A percentile compares a stretch with the other conserved stretches of the same genome.
Conservation (phyloP, 768 basidiomycete species). For the Asterophora lycoperdoides region DNA sequence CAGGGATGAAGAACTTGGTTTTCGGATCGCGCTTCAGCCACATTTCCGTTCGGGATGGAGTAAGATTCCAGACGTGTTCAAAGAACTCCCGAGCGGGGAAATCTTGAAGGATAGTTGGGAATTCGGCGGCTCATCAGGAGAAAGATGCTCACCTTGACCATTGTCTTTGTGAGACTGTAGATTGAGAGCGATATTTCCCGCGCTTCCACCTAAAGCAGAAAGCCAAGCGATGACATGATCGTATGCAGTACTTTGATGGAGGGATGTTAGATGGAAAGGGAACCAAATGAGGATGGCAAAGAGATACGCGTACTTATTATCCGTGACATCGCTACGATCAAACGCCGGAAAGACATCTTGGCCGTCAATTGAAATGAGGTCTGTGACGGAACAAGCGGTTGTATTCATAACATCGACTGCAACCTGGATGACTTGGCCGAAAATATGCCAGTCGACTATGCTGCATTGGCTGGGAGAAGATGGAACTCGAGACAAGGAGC, state of each 20-base stretch:
- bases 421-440: conserved; percentile 40
- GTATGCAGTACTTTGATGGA: conserved; percentile 35
- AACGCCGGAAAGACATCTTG: conserved; percentile 32
- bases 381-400: conserved; percentile 24
- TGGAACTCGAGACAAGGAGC: background rate
- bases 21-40: conserved; percentile 7
- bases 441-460: conserved; percentile 56
- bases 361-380: conserved; percentile 25
- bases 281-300: background rate
- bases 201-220: conserved; percentile 26
- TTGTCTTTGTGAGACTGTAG: conserved; percentile 42
- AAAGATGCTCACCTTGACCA: conserved; percentile 35
- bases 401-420: conserved; percentile 38
- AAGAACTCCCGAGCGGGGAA: conserved; percentile 48
- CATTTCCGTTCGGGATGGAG: conserved; percentile 26
- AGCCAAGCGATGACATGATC: conserved; percentile 40
- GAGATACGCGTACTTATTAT: conserved; percentile 9
- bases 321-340: conserved; percentile 17
- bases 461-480: conserved; percentile 4
- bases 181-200: conserved; percentile 33
- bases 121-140: background rate
- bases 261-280: conserved; percentile 6
- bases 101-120: conserved; percentile 21
- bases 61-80: conserved; percentile 43
- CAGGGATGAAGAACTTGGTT: conserved; percentile 25